These are phyloP conservation scores for Melastoma malabathricum DNA, from an alignment of 345 rosid species.

Conservation along the genomic window DNA sequence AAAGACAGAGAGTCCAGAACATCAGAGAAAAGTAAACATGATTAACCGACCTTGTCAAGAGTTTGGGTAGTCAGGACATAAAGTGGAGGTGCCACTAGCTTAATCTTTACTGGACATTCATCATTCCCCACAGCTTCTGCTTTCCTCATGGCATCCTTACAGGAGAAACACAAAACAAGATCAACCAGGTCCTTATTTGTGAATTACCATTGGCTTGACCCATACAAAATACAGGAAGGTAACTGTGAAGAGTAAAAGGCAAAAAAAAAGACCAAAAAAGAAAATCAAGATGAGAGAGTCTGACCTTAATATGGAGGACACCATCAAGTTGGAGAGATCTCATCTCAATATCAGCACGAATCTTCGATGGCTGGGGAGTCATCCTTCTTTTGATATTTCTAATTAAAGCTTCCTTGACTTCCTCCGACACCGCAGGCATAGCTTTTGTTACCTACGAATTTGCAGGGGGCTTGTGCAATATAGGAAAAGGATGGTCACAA, in stretches of 20 bases:
- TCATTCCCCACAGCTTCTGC: conserved; percentile 88
- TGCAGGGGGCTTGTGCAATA: not conserved
- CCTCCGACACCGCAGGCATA: conserved; percentile 69
- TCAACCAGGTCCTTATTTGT: not conserved
- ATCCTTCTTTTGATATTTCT: conserved; percentile 81
- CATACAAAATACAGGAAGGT: not conserved
- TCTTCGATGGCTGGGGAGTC: conserved; percentile 89
- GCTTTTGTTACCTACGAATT: conserved; percentile 50
- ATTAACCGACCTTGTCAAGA: conserved; percentile 62
- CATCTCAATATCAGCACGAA: conserved; percentile 89
- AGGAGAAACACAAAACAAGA: conserved; percentile 8
- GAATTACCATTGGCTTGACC: not conserved
- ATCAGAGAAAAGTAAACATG: too few species aligned
- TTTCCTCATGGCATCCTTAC: conserved; percentile 81
- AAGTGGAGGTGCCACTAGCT: conserved; percentile 87
- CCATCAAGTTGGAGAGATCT: conserved; percentile 93
- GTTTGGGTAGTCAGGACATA: conserved; percentile 94
- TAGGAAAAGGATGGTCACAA: too few species aligned
- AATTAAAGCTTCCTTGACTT: conserved; percentile 70
- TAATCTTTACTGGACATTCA: conserved; percentile 82
- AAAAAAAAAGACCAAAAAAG: not conserved
- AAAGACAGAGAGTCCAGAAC: too few species aligned
- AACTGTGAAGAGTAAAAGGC: not conserved
- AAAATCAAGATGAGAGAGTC: not conserved
- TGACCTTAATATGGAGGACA: conserved; percentile 84